These are phyloP conservation scores for Paecilomyces sp. DNA, from an alignment of 2,329 filamentous ascomycete genomes.

Conservation along the genomic window DNA sequence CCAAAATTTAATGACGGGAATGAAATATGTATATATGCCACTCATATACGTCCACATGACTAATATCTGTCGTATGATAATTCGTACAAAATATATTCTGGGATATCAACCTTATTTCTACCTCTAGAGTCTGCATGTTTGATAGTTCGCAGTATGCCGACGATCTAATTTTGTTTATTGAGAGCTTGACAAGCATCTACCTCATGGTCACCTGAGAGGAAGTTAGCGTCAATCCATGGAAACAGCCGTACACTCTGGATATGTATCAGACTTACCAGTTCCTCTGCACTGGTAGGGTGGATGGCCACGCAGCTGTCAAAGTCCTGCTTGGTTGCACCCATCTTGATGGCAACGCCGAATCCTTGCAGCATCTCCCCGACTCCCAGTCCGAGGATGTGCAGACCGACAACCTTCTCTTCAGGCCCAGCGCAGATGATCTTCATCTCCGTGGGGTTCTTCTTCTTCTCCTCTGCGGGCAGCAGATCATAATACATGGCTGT, in stretches of 20 bases:
- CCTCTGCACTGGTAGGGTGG: conserved; percentile 69
- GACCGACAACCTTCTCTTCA: conserved; percentile 44
- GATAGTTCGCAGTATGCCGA: neutral
- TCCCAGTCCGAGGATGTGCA: conserved; percentile 43
- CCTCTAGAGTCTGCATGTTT: neutral
- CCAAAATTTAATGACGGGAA: neutral
- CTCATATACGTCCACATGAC: neutral
- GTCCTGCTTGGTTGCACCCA: conserved; percentile 71
- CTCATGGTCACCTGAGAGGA: neutral
- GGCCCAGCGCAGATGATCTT: conserved; percentile 43
- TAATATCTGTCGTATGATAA: neutral
- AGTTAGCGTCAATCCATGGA: neutral
- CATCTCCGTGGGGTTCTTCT: conserved; percentile 44
- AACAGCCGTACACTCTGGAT: neutral
- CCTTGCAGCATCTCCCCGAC: conserved; percentile 64
- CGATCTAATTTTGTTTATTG: neutral
- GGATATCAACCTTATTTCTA: neutral
- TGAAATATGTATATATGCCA: neutral
- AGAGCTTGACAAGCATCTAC: neutral
- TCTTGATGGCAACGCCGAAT: conserved; percentile 70
- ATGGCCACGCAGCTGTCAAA: conserved; percentile 71
- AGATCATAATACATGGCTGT: conserved; percentile 44
- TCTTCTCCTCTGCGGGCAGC: conserved; percentile 41
- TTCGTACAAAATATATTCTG: neutral
- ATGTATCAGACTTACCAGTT: conserved; percentile 52